A percentile compares a stretch with the other conserved stretches of the same genome.
These are phyloP conservation scores for Xylaria venustula DNA, from an alignment of 495 filamentous ascomycete genomes.

Conservation along the genomic window DNA sequence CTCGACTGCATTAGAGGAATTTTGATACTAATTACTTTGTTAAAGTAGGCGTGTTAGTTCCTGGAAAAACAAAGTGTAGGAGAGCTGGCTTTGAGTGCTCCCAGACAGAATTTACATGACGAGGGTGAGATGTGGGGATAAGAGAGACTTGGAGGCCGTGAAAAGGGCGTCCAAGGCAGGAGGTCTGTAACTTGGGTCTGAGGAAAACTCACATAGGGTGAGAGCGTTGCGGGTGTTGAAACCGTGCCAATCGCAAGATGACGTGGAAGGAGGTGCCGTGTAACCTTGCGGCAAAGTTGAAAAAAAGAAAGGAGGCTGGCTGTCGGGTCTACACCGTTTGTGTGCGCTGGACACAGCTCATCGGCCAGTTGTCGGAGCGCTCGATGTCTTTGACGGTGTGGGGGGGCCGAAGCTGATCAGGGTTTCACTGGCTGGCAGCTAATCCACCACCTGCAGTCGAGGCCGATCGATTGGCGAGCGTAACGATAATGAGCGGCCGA, in stretches of 20 bases:
- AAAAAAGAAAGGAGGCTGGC: background rate
- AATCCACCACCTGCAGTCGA: background rate
- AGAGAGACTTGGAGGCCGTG: background rate
- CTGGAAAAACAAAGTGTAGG: background rate
- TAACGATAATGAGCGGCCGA: background rate
- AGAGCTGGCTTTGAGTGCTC: background rate
- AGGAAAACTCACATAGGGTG: background rate
- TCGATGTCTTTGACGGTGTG: background rate
- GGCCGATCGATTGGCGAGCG: background rate
- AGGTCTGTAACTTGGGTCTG: too few species aligned
- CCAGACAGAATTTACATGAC: background rate
- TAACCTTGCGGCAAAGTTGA: background rate
- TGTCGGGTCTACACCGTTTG: background rate
- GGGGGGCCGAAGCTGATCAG: constrained; percentile 1
- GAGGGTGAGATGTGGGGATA: background rate
- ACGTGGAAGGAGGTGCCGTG: background rate
- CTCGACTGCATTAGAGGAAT: constrained; percentile 22
- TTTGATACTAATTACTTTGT: background rate
- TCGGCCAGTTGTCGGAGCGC: constrained; percentile 1
- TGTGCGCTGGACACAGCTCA: background rate
- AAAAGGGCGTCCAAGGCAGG: too few species aligned
- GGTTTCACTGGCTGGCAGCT: background rate
- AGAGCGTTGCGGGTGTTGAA: constrained; percentile 7
- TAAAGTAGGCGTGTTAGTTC: constrained; percentile 1
- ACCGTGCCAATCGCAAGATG: background rate